Evolutionary conservation across 2,329 filamentous ascomycete species (phyloP), one percentile per base, ranked within the genome.

Genomic region (Zymoseptoria crescenta): DNA sequence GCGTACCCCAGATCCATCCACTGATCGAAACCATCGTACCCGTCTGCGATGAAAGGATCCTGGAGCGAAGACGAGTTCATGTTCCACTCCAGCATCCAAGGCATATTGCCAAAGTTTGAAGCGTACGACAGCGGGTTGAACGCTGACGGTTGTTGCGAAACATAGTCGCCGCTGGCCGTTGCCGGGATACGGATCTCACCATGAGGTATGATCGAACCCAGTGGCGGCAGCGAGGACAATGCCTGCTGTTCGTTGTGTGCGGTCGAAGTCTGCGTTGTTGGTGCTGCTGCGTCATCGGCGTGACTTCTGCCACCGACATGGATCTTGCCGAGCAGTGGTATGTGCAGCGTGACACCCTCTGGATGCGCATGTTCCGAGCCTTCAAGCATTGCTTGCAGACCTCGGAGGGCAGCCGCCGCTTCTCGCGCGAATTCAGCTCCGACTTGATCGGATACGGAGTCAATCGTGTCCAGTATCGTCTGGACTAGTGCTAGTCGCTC

Each of bases 281-380:
- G 20, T 27, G n/a, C n/a, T 51, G 20, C 8, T 27, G n/a, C 35
- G 20, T 24, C n/a, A 16, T 20, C 35, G n/a, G 10, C 35, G 27
- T 56, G 52, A 13, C 24, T 57, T 45, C 49, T 63, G 41, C 27
- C 58, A 56, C 7, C 61, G 27, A 66, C 61, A 20, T 61, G 63
- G n/a, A 66, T 57, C 29, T 59, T 65, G n/a, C 64, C 64, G 7
- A 66, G 58, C 27, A 66, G 41, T 9, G 64, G 64, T 2, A 66
- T 59, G 2, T 57, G 59, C 3, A 66, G 30, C 4, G 62, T 61
- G 5, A 66, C 24, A 24, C 53, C 57, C 27, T 58, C 53, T 4
- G 59, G 45, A 48, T 57, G 55, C 8, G 49, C 28, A 27, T 19
- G 58, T 29, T 19, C 35, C 7, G 60, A 54, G 35, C 61, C 54